Evolutionary conservation across 169 alveolate species (phyloP).

Genomic region (Eimeria praecox): DNA sequence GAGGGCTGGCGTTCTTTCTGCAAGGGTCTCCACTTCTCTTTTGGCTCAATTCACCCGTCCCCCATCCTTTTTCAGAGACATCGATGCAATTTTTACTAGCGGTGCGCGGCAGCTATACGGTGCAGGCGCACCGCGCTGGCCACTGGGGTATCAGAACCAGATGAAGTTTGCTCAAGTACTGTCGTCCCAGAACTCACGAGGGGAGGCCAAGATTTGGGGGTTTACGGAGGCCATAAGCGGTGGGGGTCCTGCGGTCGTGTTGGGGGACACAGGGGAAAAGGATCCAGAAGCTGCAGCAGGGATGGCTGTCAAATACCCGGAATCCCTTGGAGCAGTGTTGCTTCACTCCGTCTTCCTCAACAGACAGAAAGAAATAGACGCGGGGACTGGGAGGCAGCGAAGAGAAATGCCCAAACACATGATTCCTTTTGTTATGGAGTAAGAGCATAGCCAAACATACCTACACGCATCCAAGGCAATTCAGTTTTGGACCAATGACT

Average conservation of each 20-base stretch:
- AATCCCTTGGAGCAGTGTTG: slow-evolving; percentile 39
- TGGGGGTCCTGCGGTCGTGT: slow-evolving; percentile 51
- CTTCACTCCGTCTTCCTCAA: slow-evolving; percentile 64
- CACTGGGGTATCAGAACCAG: slow-evolving; percentile 50
- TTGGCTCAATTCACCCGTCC: slow-evolving; percentile 55
- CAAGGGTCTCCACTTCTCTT: slow-evolving; percentile 68
- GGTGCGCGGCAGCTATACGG: slow-evolving; percentile 76
- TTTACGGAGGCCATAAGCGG: slow-evolving; percentile 48
- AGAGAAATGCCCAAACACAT: not conserved
- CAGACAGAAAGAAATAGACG: not conserved
- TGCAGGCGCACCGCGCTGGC: slow-evolving; percentile 49
- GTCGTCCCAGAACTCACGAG: slow-evolving; percentile 74
- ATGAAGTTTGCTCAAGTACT: slow-evolving; percentile 38
- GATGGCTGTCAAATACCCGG: slow-evolving; percentile 52
- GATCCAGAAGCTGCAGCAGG: slow-evolving; percentile 78
- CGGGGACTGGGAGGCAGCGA: not conserved
- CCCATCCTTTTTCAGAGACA: slow-evolving; percentile 55
- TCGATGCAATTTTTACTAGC: slow-evolving; percentile 19
- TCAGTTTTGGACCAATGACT: not conserved
- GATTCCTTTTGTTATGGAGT: slow-evolving; percentile 10
- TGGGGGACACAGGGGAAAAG: slow-evolving; percentile 77
- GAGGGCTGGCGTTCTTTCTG: slow-evolving; percentile 56
- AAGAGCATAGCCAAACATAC: not conserved
- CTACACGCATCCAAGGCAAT: not conserved
- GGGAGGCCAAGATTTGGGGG: slow-evolving; percentile 71